Base-by-base conservation (phyloP, 345 rosid species). In the Geranium brycei region DNA sequence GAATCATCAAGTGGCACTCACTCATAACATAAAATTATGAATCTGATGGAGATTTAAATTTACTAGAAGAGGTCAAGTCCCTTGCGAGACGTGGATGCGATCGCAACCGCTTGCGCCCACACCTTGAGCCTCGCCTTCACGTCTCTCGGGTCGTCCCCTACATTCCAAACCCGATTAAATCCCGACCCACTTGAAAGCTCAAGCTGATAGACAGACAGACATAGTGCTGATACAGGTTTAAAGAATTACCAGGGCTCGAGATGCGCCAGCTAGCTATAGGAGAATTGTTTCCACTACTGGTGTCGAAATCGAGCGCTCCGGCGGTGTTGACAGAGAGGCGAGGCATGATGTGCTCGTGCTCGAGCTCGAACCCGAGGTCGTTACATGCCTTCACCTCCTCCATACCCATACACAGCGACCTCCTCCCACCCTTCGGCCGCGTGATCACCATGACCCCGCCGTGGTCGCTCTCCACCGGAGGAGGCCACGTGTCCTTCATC, bases 71-170 rank as follows among this genome's bases (percentile, higher is more conserved):
- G 41, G 41, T 35, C 41, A 35, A 35, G 41, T 35, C 41, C 41
- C 41, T 35, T 35, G 41, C 41, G 75, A 60, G 91, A 74, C 16
- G 92, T 51, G 5, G 96, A 86, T 3, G 85, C 85, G 13, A 88
- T 72, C 13, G 96, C 96, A 75, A 93, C 99, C 5, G 95, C 87
- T 60, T 89, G 99, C 65, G 99, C 97, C 99, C 99, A 93, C 51
- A 84, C 91, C 78, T 86, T 93, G 7, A 90, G 83, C 76, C 97
- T 74, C 2, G 96, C 97, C 83, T 93, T 93, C 30, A 90, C 99
- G 19, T 90, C 96, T 65, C 85, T 69, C 8, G 99, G 96, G 69
- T 93, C 91, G 76, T 93, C 99, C 7, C 99, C 97, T 93, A 68
- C 60, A 61, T 1, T 2, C 3, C 10, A 3, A 60, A 15, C 40